These are phyloP conservation scores for Wilcoxina mikolae DNA, from an alignment of 495 filamentous ascomycete genomes.

Conservation along the genomic window DNA sequence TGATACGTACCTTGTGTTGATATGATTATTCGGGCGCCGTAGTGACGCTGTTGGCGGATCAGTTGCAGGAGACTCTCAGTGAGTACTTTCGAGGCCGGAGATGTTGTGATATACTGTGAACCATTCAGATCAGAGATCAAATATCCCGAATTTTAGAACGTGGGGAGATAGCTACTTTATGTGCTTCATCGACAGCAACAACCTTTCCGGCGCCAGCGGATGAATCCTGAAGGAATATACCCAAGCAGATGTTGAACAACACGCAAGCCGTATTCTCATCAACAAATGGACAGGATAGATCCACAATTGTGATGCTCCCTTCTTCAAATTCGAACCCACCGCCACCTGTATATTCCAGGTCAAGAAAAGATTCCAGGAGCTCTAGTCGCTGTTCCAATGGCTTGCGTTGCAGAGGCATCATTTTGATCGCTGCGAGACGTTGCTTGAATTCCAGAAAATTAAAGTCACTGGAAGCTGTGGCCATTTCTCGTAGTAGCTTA, in stretches of 20 bases:
- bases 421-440: not conserved
- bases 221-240: slow-evolving; percentile 40
- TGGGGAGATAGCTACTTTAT: slow-evolving; percentile 17
- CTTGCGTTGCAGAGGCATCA: slow-evolving; percentile 6
- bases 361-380: slow-evolving; percentile 22
- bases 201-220: slow-evolving; percentile 14
- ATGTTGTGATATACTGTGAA: slow-evolving; percentile 37
- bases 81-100: slow-evolving; percentile 34
- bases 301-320: slow-evolving; percentile 52
- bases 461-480: slow-evolving; percentile 8
- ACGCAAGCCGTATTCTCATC: slow-evolving; percentile 49
- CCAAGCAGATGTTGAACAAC: slow-evolving; percentile 55
- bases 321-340: slow-evolving; percentile 5
- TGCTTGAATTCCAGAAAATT: slow-evolving; percentile 14
- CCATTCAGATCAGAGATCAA: not conserved
- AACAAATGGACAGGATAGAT: slow-evolving; percentile 61
- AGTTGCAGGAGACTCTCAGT: slow-evolving; percentile 47
- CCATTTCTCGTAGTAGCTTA: slow-evolving; percentile 23
- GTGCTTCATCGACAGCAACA: slow-evolving; percentile 26
- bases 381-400: slow-evolving; percentile 20
- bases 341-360: not conserved
- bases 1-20: too few relatives aligned
- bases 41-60: slow-evolving; percentile 57
- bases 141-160: not conserved
- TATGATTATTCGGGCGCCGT: slow-evolving; percentile 49